Conservation (phyloP, 2,329 filamentous ascomycete genomes). For the Diplodia mutila region DNA sequence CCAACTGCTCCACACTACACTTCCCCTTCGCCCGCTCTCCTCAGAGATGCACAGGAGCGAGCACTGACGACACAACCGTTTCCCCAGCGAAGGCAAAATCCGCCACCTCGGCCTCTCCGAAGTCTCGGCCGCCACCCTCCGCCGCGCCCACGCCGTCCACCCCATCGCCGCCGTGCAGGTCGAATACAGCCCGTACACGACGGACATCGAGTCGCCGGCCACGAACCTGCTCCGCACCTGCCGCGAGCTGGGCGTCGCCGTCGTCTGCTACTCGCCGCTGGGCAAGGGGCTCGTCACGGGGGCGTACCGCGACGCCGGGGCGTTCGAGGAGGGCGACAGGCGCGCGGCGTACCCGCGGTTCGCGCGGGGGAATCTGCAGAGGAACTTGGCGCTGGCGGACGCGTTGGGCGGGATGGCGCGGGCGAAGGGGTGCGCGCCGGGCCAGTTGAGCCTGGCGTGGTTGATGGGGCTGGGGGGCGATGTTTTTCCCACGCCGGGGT, state of each 20-base stretch:
- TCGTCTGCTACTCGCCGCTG: slow-evolving; percentile 46
- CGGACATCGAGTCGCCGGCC: slow-evolving; percentile 53
- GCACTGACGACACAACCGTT: background rate
- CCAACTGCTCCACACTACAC: too few species aligned
- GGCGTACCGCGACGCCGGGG: slow-evolving; percentile 41
- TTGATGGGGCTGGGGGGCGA: slow-evolving; percentile 45
- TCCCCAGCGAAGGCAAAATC: slow-evolving; percentile 52
- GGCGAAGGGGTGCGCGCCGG: slow-evolving; percentile 58
- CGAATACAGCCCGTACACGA: slow-evolving; percentile 55
- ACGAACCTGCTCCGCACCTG: slow-evolving; percentile 43
- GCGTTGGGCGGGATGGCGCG: slow-evolving; percentile 38
- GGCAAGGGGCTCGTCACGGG: slow-evolving; percentile 36
- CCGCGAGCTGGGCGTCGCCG: slow-evolving; percentile 49
- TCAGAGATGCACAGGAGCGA: background rate
- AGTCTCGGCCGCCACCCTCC: slow-evolving; percentile 49
- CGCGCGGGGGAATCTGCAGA: slow-evolving; percentile 43
- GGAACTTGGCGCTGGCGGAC: slow-evolving; percentile 42
- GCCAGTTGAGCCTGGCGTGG: slow-evolving; percentile 58
- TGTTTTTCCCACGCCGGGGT: slow-evolving; percentile 60
- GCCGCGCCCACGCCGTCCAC: slow-evolving; percentile 53
- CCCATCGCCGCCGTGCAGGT: slow-evolving; percentile 55
- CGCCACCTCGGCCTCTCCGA: slow-evolving; percentile 54
- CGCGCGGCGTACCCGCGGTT: slow-evolving; percentile 47
- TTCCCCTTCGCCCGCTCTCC: too few species aligned
- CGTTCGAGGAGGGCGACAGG: slow-evolving; percentile 46